Base-by-base conservation (phyloP, 352 stramenopile species). In the Phytopythium litorale region DNA sequence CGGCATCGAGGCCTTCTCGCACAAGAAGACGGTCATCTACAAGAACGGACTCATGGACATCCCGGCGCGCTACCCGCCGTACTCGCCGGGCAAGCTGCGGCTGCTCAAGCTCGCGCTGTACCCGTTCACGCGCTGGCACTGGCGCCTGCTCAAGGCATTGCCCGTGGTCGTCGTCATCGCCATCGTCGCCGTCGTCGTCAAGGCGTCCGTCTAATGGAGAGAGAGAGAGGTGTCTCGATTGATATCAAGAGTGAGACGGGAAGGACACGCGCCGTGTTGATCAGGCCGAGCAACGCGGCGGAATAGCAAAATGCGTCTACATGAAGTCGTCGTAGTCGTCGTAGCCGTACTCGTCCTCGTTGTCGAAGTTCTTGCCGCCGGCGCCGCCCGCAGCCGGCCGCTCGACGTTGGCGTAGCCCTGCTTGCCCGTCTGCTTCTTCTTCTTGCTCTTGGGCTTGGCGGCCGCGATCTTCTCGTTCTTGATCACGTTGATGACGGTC, bases 281-380 rank as follows among this genome's bases (percentile, higher is more conserved):
- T 53, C 23, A 1, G 19, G 21, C 18, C 40, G 40, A 46, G 16
- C 8, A 23, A n/a, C 50, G 37, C 25, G 18, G 50, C 28, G 30
- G 7, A 56, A 40, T 56, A 56, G 50, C 25, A 56, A 56, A 57
- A 45, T 66, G 49, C 43, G 52, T 58, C 75, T 90, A 93, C 84
- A 91, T 93, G 76, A 93, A 93, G 69, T 93, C 84, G 60, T 91
- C 84, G 69, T 88, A 93, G 68, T 91, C 84, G 64, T 93, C 81
- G 68, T 89, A 89, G 60, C 74, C 82, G 67, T 88, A 78, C 64
- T 88, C 79, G 51, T 79, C 76, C 30, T 76, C 62, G 11, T 74
- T 70, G 49, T 62, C 64, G 63, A 68, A 69, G 30, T 23, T 65
- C 62, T 72, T 81, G 52, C 68, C 71, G 57, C 71, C 73, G 37